These are phyloP conservation scores for Tuber microsphaerosporum DNA, from an alignment of 495 filamentous ascomycete species.

Conservation along the genomic window DNA sequence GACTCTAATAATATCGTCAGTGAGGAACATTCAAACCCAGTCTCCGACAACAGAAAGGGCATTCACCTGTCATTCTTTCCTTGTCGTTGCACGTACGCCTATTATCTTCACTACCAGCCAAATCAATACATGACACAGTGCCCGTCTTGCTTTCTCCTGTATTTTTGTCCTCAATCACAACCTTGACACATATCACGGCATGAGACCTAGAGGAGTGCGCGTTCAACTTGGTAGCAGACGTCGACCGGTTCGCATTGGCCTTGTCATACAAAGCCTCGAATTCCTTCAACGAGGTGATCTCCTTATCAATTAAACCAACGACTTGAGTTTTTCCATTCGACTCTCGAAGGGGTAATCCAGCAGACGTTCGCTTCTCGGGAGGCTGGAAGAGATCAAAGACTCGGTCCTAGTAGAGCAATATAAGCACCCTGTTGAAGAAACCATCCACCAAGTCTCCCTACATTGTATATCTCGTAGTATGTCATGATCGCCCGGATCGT, in stretches of 20 bases:
- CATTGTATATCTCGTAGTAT: conserved; percentile 97
- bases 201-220: conserved; percentile 90
- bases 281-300: conserved; percentile 79
- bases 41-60: not conserved
- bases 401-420: conserved; percentile 51
- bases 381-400: conserved; percentile 90
- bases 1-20: conserved; percentile 57
- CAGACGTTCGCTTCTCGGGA: conserved; percentile 77
- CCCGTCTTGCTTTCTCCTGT: conserved; percentile 58
- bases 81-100: conserved; percentile 88
- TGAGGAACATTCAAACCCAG: not conserved
- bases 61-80: conserved; percentile 58
- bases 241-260: conserved; percentile 86
- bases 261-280: conserved; percentile 90
- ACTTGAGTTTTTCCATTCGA: conserved; percentile 87
- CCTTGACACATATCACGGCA: conserved; percentile 84
- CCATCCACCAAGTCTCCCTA: not conserved
- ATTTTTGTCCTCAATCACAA: conserved; percentile 65
- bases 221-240: conserved; percentile 90
- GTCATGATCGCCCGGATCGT: conserved; percentile 71
- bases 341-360: conserved; percentile 82
- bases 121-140: conserved; percentile 87
- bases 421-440: not conserved
- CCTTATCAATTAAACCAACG: conserved; percentile 78
- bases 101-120: conserved; percentile 96